Evolutionary conservation across 1,139 yeast species (phyloP), one percentile per base, ranked within the genome.

Genomic region (Pichia sp.): DNA sequence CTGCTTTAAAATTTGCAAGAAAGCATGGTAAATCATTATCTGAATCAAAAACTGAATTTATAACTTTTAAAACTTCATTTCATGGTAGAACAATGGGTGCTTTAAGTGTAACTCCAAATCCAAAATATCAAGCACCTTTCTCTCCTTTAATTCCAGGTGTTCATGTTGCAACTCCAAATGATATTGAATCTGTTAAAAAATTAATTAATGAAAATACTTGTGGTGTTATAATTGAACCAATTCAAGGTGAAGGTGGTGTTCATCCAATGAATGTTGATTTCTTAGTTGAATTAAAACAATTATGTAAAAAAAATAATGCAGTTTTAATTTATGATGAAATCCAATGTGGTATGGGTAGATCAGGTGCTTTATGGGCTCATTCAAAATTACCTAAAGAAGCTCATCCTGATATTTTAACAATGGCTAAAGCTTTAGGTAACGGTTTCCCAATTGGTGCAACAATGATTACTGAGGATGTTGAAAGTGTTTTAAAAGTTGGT

Each of bases 391-490:
- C 90, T 37, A 63, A 70, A 39, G 85, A 78, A 50, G 95, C 92
- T 0, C 95, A 87, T 60, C 98, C 98, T 3, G 98, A 92, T 65
- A 86, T 92, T 51, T 64, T 92, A 46, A 90, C 98, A 28, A 78
- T 83, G 74, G 98, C 98, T 42, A 92, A 92, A 65, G 97, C 97
- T 2, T 71, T 92, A 37, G 98, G 98, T 49, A 92, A 92, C 60
- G 98, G 98, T n/a, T 87, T 80, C 71, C 98, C 98, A 33, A 84
- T 92, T 56, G 96, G 95, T 42, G 98, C 97, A 7, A 86, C 95
- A 4, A 75, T 92, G 76, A 80, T 92, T 45, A 78, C 86, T 42
- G 94, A 87, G 53, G 73, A 78, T 48, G 85, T 92, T 30, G 95
- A 87, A 61, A 64, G 70, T 12, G 78, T 72, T 2, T 70, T 92